These are phyloP conservation scores for Uncinocarpus reesii DNA, from an alignment of 2,329 filamentous ascomycete genomes.

Conservation along the genomic window DNA sequence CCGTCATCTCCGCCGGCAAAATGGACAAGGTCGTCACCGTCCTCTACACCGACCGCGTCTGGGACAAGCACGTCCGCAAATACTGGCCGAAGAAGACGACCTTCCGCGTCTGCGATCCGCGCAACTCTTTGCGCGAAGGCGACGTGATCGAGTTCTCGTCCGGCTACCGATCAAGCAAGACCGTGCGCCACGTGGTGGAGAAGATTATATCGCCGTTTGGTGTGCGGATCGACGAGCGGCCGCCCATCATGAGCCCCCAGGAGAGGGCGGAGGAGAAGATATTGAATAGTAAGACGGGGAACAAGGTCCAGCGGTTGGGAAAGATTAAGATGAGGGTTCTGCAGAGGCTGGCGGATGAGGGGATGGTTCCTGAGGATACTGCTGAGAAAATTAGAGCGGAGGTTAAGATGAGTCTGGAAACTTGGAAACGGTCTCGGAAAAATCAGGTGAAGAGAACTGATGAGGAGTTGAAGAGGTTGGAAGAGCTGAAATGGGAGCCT, in stretches of 20 bases:
- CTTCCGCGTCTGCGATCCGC: slow-evolving; percentile 32
- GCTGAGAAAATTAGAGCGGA: background rate
- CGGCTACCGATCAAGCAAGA: slow-evolving; percentile 30
- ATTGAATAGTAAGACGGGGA: slow-evolving; percentile 26
- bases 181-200: slow-evolving; percentile 35
- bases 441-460: background rate
- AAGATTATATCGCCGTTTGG: slow-evolving; percentile 36
- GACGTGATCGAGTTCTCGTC: slow-evolving; percentile 38
- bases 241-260: slow-evolving; percentile 27
- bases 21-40: slow-evolving; percentile 37
- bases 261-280: slow-evolving; percentile 28
- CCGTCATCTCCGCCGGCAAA: slow-evolving; percentile 33
- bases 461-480: background rate
- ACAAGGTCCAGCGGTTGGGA: slow-evolving; percentile 23
- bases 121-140: slow-evolving; percentile 35
- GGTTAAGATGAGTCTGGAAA: background rate
- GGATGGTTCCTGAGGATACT: background rate
- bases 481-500: background rate
- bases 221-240: slow-evolving; percentile 27
- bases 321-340: slow-evolving; percentile 26
- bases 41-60: slow-evolving; percentile 26
- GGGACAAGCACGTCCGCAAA: slow-evolving; percentile 32
- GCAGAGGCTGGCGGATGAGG: slow-evolving; percentile 18
- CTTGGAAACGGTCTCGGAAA: background rate
- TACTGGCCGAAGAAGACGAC: slow-evolving; percentile 28